A percentile compares a stretch with the other conserved stretches of the same genome.
These are phyloP conservation scores for Mycena venus DNA, from an alignment of 768 basidiomycete species.

Conservation along the genomic window DNA sequence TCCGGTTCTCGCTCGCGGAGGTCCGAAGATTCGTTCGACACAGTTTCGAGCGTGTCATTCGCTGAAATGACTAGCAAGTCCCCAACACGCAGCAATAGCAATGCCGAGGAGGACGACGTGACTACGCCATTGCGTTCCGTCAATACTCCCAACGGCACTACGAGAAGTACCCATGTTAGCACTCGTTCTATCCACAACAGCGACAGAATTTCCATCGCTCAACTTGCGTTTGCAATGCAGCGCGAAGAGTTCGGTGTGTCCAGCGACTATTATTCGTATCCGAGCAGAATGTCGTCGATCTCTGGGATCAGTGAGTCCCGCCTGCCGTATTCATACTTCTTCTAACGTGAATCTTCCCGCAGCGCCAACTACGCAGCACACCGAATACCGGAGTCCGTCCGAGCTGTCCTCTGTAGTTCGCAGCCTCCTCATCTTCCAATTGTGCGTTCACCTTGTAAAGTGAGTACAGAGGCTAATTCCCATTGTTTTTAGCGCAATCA, in stretches of 20 bases:
- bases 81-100: neutral
- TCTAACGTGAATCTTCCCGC: neutral
- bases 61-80: slow-evolving; percentile 14
- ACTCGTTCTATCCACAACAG: slow-evolving; percentile 26
- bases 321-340: neutral
- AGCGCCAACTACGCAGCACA: neutral
- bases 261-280: neutral
- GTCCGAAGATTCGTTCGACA: slow-evolving; percentile 25
- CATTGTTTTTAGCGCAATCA: slow-evolving; percentile 8
- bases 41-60: slow-evolving; percentile 30
- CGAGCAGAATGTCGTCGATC: neutral
- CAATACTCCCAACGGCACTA: neutral
- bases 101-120: slow-evolving; percentile 8
- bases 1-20: neutral
- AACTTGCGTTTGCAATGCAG: slow-evolving; percentile 20
- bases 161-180: neutral
- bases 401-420: slow-evolving; percentile 19
- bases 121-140: slow-evolving; percentile 14
- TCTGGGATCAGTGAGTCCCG: neutral
- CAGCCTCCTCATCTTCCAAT: slow-evolving; percentile 29
- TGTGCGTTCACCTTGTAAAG: neutral
- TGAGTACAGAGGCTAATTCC: neutral
- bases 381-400: neutral
- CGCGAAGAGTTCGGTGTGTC: neutral
- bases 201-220: slow-evolving; percentile 28